phyloP scores from a whole-genome alignment of 768 basidiomycete species.

The Leccinum variicolor region DNA sequence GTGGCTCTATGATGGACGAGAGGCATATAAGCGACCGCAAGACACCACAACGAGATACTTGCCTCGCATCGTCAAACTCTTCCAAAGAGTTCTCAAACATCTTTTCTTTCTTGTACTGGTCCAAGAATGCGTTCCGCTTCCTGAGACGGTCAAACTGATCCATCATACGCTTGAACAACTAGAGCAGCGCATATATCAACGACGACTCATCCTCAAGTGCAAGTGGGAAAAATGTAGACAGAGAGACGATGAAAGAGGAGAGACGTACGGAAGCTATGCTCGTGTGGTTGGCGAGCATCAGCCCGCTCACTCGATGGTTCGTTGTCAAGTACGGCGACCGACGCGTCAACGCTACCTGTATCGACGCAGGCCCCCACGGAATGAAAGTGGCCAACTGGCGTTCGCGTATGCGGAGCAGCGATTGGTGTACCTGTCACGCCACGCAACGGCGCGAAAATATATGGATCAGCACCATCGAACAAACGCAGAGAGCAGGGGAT shows the following conservation, averaged over 20 bases:
- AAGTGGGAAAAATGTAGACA: not conserved
- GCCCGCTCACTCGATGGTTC: constrained; percentile 92
- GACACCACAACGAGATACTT: constrained; percentile 14
- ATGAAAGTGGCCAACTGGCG: constrained; percentile 97
- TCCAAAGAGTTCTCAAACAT: constrained; percentile 92
- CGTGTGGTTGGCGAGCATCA: constrained; percentile 99
- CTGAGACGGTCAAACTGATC: constrained; percentile 89
- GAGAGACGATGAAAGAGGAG: not conserved
- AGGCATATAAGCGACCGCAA: not conserved
- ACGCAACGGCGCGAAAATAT: not conserved
- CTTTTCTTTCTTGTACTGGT: constrained; percentile 96
- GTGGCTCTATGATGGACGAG: constrained; percentile 55
- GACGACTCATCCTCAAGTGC: not conserved
- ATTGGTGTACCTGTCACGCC: constrained; percentile 82
- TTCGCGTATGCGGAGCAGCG: constrained; percentile 92
- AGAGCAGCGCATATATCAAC: not conserved
- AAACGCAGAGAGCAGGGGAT: not conserved
- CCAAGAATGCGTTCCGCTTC: constrained; percentile 90
- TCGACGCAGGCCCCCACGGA: constrained; percentile 98
- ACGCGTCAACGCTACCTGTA: constrained; percentile 93
- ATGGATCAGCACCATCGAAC: not conserved
- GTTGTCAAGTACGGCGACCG: constrained; percentile 85
- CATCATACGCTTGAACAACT: constrained; percentile 95
- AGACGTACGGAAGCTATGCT: constrained; percentile 86
- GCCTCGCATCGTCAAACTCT: constrained; percentile 98